Percentiles rank a stretch among this genome's conserved stretches.
phyloP scores from a whole-genome alignment of 345 rosid species.

The Camelina laxa region DNA sequence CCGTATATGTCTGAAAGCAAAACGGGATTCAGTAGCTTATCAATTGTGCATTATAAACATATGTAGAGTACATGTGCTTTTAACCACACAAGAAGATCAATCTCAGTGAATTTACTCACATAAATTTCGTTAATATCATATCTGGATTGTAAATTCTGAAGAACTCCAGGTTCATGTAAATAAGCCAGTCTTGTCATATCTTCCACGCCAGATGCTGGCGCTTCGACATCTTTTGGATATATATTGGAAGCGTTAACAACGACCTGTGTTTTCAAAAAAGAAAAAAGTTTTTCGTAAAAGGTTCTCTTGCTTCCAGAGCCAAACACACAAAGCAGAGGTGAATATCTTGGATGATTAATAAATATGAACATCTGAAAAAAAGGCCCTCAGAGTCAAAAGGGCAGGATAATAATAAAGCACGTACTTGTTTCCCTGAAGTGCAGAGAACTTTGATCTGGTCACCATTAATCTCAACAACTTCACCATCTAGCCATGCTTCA shows the following conservation, averaged over 20 bases:
- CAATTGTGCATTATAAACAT: background rate
- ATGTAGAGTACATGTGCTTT: background rate
- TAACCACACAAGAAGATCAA: slow-evolving; percentile 37
- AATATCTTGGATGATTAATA: slow-evolving; percentile 6
- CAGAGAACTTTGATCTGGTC: slow-evolving; percentile 80
- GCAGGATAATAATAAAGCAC: slow-evolving; percentile 36
- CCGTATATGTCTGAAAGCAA: slow-evolving; percentile 85
- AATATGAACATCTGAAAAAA: background rate
- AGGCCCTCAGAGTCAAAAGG: background rate
- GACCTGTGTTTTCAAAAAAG: slow-evolving; percentile 52
- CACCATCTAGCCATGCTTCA: slow-evolving; percentile 92
- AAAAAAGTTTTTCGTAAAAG: background rate
- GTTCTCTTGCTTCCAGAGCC: slow-evolving; percentile 10
- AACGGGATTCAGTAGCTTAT: background rate
- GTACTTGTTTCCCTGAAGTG: slow-evolving; percentile 86
- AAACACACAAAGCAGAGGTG: slow-evolving; percentile 16
- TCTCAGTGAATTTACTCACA: slow-evolving; percentile 67
- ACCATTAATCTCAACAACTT: slow-evolving; percentile 72
- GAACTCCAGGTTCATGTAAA: slow-evolving; percentile 98
- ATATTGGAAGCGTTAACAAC: slow-evolving; percentile 69
- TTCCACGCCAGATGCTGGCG: slow-evolving; percentile 94
- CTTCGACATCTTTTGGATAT: slow-evolving; percentile 85
- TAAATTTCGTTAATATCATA: slow-evolving; percentile 98
- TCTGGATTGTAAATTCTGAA: slow-evolving; percentile 93
- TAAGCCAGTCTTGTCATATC: slow-evolving; percentile 99